Base-by-base conservation (phyloP, 2,329 filamentous ascomycete species). In the Capronia epimyces region DNA sequence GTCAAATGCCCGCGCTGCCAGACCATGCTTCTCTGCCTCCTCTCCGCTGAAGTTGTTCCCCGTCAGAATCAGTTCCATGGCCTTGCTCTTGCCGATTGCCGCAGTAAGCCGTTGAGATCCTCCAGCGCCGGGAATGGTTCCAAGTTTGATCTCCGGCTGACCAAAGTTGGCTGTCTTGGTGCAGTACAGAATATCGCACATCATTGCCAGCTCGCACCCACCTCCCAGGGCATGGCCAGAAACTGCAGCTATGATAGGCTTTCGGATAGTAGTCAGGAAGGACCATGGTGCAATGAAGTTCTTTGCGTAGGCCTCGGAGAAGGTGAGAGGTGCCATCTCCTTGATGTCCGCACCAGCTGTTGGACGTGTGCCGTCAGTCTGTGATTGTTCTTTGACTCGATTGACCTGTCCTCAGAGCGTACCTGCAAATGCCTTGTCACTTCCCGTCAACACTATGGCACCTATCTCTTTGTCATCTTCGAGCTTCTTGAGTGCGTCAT, bases 231-330 rank as follows among this genome's bases (percentile, higher is more conserved):
- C 93, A 66, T 96, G 90, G 15, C 93, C 93, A 8, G 93, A 93
- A 2, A 98, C 90, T 20, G 93, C 93, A 12, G 87, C 87, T 60
- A 98, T 90, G 64, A 97, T 82, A 47, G 93, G 93, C 69, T 94
- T 97, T 74, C 95, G 94, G 68, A 97, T 77, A 56, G 81, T 77
- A 21, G 89, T 86, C 41, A 96, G 80, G 57, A 86, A 78, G 4
- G 89, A 95, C 93, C 93, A 98, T 8, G 83, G 83, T 67, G 95
- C 89, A 70, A 98, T 97, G 70, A 98, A 98, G 66, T 94, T 88
- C 60, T 76, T 82, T 42, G 82, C 86, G 74, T 96, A 97, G 32
- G 93, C 91, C 59, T 84, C 76, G 57, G 87, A 81, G 72, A 98
- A 98, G 49, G 84, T 90, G 32, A 96, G 81, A 54, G 89, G 84